Base-by-base conservation (phyloP, 176 grass and related monocot species). In the Coix lacrymajobi region DNA sequence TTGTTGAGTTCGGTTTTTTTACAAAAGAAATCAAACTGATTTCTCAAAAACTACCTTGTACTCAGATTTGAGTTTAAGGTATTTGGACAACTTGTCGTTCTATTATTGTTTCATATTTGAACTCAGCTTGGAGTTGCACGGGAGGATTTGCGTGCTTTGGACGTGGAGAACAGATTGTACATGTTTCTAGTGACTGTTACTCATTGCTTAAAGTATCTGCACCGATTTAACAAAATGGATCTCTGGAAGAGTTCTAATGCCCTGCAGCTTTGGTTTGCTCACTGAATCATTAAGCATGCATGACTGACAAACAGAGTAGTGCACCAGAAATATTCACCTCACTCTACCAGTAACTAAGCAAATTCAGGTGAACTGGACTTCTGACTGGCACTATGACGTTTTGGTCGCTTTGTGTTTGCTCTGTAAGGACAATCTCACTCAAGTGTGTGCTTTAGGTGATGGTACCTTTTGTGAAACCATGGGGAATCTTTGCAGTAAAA, bases 401-500 rank as follows among this genome's bases (percentile, higher is more conserved):
- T 54, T 78, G 57, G 60, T 79, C 45, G 24, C 73, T 78, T 88
- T 79, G 57, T 72, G 63, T 80, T 60, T 60, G 57, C 73, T 52
- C 66, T 62, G 49, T 69, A 57, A 83, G 69, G 81, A 79, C 32
- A 83, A n/a, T 69, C 28, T 79, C 60, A 90, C 88, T 75, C 84
- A 79, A 92, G 71, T 83, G 62, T 79, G 87, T 76, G 67, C 84
- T 92, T 79, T 92, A 87, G 78, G 76, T 65, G 80, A 85, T 87
- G 28, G 71, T 71, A 87, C 82, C 77, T 86, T 85, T 85, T 76
- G 73, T 76, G 78, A 87, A 88, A 90, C 83, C 66, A 38, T 67
- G 44, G 71, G 76, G 89, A 87, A 90, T 85, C 85, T 92, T 87
- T 84, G 71, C 75, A 90, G 70, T 87, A 94, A 92, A 94, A 92